Evolutionary conservation across 2,329 filamentous ascomycete genomes (phyloP).

Genomic region (Paradendryphiella salina): DNA sequence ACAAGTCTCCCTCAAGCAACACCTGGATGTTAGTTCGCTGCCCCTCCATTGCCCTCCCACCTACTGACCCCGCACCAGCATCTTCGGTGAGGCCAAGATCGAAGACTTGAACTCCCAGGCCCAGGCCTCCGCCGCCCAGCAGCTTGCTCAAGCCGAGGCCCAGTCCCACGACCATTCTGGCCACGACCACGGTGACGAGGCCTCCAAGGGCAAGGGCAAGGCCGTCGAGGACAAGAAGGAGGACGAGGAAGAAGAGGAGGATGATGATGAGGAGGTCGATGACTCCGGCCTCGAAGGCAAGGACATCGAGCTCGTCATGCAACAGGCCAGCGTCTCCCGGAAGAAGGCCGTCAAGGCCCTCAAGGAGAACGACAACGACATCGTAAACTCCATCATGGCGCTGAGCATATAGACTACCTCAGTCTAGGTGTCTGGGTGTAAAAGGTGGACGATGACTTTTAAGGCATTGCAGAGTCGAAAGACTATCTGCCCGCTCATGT

Average conservation of each 20-base stretch:
- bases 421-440: conserved; percentile 14
- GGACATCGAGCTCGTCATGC: conserved; percentile 99
- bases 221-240: conserved; percentile 62
- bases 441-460: conserved; percentile 21
- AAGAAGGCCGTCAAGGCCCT: conserved; percentile 99
- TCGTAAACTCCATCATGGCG: conserved; percentile 99
- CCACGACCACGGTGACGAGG: conserved; percentile 72
- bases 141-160: conserved; percentile 76
- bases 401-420: conserved; percentile 60
- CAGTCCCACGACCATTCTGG: conserved; percentile 69
- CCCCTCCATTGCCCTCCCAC: conserved; percentile 10
- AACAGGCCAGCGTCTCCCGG: conserved; percentile 91
- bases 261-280: conserved; percentile 92
- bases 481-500: conserved; percentile 22
- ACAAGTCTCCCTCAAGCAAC: conserved; percentile 99
- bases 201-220: conserved; percentile 68
- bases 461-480: conserved; percentile 19
- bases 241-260: conserved; percentile 62
- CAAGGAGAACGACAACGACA: conserved; percentile 99
- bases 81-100: conserved; percentile 99
- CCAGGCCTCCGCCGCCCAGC: conserved; percentile 92
- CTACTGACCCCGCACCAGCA: conserved; percentile 60
- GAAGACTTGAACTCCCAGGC: conserved; percentile 99
- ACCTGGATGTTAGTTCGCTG: conserved; percentile 89
- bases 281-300: conserved; percentile 94